Base-by-base conservation (phyloP, 345 rosid genomes). In the Zanthoxylum bungeanum region DNA sequence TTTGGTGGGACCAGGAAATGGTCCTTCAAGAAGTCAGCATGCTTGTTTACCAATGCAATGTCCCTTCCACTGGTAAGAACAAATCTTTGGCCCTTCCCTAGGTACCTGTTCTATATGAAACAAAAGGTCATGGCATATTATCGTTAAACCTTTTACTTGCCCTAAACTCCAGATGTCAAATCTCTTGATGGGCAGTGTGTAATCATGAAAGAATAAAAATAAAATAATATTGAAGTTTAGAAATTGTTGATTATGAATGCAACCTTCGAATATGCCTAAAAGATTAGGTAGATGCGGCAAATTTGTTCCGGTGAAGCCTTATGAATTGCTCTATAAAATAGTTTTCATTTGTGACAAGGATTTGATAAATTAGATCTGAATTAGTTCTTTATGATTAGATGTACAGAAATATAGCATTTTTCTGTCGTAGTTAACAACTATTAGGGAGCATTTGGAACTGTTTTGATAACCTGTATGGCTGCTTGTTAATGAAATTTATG, bases 41-140 rank as follows among this genome's bases (percentile, higher is more conserved):
- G 39, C 51, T 80, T 76, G 64, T 73, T 76, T 12, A 80, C 80
- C 33, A 80, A 50, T 3, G 78, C 78, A 8, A 56, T 46, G 37
- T 80, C 83, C 60, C 80, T 76, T 24, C 65, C 22, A 11, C 64
- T 62, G 25, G 57, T 68, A 0, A 70, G 70, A 25, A 9, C 33
- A 60, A 73, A 73, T 19, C 12, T 51, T n/a, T 64, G 56, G n/a
- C 66, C 75, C 58, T 75, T 72, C 52, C 75, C 79, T 40, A 72
- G 76, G 27, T 58, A 71, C 47, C 68, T 74, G 44, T 40, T 31
- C 63, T 52, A 55, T 40, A 46, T 24, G 40, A 64, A 65, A 21
- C 6, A 67, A 52, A n/a, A 24, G 25, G 22, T 64, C 31, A 51
- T 33, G 36, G 36, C 47, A 14, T 24, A 33, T 21, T 36, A 8